Percentiles rank a stretch among this genome's conserved stretches.
phyloP scores from a whole-genome alignment of 2,329 filamentous ascomycete species.

The Aaosphaeria arxii region DNA sequence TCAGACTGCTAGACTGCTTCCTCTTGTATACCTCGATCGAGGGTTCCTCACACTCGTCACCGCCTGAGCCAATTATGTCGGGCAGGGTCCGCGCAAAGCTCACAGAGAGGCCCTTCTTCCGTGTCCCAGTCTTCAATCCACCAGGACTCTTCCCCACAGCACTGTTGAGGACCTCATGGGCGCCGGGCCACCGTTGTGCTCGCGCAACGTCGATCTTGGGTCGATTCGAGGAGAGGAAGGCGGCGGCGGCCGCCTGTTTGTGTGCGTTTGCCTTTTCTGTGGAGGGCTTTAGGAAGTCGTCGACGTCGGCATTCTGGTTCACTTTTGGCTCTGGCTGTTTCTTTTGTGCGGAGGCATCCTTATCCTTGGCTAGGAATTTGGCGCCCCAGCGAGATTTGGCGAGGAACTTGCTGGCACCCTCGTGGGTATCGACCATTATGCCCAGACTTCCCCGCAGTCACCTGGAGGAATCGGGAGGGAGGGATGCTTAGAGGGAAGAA shows the following conservation, averaged over 20 bases:
- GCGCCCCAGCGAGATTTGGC: slow-evolving; percentile 48
- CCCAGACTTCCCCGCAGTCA: slow-evolving; percentile 1
- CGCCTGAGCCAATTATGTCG: slow-evolving; percentile 85
- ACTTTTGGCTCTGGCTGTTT: slow-evolving; percentile 28
- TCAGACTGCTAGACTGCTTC: slow-evolving; percentile 39
- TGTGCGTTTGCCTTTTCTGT: slow-evolving; percentile 41
- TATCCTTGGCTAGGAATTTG: slow-evolving; percentile 44
- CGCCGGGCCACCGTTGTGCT: slow-evolving; percentile 52
- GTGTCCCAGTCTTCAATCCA: slow-evolving; percentile 37
- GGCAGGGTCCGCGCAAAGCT: slow-evolving; percentile 70
- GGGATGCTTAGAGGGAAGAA: neutral
- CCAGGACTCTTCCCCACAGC: slow-evolving; percentile 32
- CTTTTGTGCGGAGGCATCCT: slow-evolving; percentile 18
- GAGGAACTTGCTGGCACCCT: slow-evolving; percentile 34
- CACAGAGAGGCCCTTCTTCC: slow-evolving; percentile 69
- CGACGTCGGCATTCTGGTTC: slow-evolving; percentile 52
- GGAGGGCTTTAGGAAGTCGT: slow-evolving; percentile 57
- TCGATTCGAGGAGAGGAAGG: slow-evolving; percentile 20
- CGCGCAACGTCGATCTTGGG: slow-evolving; percentile 49
- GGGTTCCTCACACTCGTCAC: slow-evolving; percentile 76
- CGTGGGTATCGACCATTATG: slow-evolving; percentile 31
- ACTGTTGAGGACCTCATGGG: slow-evolving; percentile 41
- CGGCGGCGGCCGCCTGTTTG: slow-evolving; percentile 22
- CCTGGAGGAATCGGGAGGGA: neutral
- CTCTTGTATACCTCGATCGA: slow-evolving; percentile 67